Percentiles rank a stretch among this genome's conserved stretches.
phyloP scores from a whole-genome alignment of 306 rosid species.

The Rosa chinensis region DNA sequence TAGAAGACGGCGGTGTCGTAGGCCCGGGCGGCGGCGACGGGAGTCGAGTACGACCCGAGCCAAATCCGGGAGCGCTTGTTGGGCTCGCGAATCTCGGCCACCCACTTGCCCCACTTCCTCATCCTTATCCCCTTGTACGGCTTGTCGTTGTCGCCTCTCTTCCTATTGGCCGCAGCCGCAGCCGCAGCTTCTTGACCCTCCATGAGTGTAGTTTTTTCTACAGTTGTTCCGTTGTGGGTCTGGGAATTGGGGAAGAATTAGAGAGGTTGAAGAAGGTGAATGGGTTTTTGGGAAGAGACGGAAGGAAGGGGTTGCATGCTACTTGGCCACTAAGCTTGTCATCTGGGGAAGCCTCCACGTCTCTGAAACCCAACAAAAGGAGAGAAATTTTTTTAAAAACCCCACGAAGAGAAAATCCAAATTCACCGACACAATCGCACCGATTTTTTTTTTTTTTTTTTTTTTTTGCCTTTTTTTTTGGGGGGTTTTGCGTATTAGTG shows the following conservation, averaged over 20 bases:
- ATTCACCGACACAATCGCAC: constrained; percentile 44
- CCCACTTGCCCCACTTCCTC: constrained; percentile 99
- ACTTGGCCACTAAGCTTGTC: constrained; percentile 59
- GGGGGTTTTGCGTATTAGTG: background rate
- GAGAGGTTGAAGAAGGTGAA: background rate
- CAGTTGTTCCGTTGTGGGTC: background rate
- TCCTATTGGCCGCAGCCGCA: constrained; percentile 21
- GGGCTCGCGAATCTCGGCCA: constrained; percentile 97
- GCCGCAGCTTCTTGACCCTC: constrained; percentile 11
- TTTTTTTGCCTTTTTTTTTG: background rate
- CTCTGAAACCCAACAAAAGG: constrained; percentile 27
- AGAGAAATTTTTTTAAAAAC: background rate
- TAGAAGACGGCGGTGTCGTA: constrained; percentile 95
- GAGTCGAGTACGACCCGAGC: constrained; percentile 95
- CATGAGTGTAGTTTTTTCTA: background rate
- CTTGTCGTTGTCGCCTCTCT: constrained; percentile 48
- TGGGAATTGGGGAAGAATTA: background rate
- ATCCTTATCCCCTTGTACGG: constrained; percentile 96
- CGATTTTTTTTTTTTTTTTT: background rate
- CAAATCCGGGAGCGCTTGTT: constrained; percentile 95
- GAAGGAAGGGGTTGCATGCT: constrained; percentile 28
- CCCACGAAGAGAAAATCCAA: constrained; percentile 28
- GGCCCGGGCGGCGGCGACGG: constrained; percentile 93
- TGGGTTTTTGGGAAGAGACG: background rate
- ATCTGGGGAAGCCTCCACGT: constrained; percentile 70